Base-by-base conservation (phyloP, 2,329 filamentous ascomycete species). In the Verruconis gallopava region DNA sequence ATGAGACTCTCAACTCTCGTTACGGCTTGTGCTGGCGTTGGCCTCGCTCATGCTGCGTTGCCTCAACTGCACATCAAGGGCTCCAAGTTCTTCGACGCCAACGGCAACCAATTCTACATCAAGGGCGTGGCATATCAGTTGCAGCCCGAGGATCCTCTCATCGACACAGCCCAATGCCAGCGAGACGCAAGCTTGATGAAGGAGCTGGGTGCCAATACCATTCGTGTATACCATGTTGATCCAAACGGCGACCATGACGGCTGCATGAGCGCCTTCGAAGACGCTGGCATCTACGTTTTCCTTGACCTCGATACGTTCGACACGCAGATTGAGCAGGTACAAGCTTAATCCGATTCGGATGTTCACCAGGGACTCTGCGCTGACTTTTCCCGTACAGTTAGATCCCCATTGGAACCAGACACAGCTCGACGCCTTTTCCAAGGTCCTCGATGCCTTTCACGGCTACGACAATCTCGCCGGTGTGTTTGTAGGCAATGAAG, bases 201-300 rank as follows among this genome's bases (percentile, higher is more conserved):
- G 58, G 75, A 77, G 14, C 67, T 94, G 42, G 85, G 84, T 47
- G 75, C 81, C 56, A 93, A 93, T 58, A 72, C 81, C 21, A 85
- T 93, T 53, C 83, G 86, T 44, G 81, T 91, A 45, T 94, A 94
- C 61, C 85, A 93, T 55, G 84, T 94, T 47, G 79, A 93, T 52
- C 65, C 82, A 2, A 58, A 62, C 2, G 75, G 65, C 21, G 67
- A 89, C 56, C 88, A 94, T 60, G 69, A 73, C 44, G 79, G 71
- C 15, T 94, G 85, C 65, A 93, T 94, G 84, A 69, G 69, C 42
- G 79, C 77, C 1, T 84, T 94, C 56, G 77, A 75, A 11, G 75
- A 85, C 51, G 81, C 77, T 33, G 83, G 83, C 44, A 89, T 94
- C 57, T 93, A 93, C 57, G 62, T 85, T 42, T 79, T 89, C 56